Evolutionary conservation across 2,329 filamentous ascomycete species (phyloP), one percentile per base, ranked within the genome.

Genomic region (Fusarium tupiense): DNA sequence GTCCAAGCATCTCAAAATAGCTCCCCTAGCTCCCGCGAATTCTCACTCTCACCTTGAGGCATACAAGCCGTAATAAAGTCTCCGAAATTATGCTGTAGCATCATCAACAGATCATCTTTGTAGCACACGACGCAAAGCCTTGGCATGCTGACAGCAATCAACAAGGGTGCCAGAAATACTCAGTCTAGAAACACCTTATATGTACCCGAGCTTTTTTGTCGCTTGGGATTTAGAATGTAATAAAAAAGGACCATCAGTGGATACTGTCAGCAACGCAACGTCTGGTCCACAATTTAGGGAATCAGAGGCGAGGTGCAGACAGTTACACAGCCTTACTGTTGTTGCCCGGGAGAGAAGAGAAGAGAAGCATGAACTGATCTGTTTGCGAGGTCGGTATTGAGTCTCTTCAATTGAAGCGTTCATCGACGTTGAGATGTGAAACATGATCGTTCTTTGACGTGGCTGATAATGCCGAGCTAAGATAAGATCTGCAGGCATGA

Each of bases 231-330:
- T 22, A 8, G 12, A 12, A 29, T 20, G 37, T 35, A 53, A 37
- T 35, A 31, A 11, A 26, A 47, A 69, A 69, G 65, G 67, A 69
- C 24, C 54, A 53, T 37, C 29, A n/a, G 69, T 67, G 46, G 44
- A 49, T 22, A 26, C 11, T 62, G 68, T 72, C 68, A 74, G 72
- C 72, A 57, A 58, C 26, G 72, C 72, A 57, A 58, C 26, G 35
- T 60, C 24, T 13, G 57, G 41, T 64, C 61, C 63, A 74, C 62
- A 56, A 24, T 41, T 53, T 71, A 37, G 67, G 67, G 53, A 61
- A 64, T 40, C 50, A 56, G 61, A 74, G 69, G 69, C 64, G 59
- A 72, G 58, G 69, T 69, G 65, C 64, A 72, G 62, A 52, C 10
- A 17, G 67, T 71, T 43, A 41, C 69, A 71, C 69, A 44, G 56